phyloP scores from a whole-genome alignment of 305 asterid species.

The Fraxinus platypoda region DNA sequence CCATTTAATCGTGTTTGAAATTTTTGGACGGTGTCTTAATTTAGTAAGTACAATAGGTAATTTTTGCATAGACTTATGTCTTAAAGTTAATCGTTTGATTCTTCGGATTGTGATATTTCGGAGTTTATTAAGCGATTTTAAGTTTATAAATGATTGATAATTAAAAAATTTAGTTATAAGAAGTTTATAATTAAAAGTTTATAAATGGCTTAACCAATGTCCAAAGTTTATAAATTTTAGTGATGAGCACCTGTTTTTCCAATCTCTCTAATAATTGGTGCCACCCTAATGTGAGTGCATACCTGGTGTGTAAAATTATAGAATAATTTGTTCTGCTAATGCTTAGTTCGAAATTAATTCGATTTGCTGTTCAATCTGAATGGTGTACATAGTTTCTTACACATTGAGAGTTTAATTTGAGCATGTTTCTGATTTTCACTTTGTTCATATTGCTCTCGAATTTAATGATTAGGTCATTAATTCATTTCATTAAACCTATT shows the following conservation, averaged over 20 bases:
- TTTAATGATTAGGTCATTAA: neutral
- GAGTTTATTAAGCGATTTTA: too few relatives aligned
- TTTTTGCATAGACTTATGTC: neutral
- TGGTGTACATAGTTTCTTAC: neutral
- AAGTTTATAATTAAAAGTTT: too few relatives aligned
- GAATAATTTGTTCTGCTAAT: neutral
- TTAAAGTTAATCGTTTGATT: too few relatives aligned
- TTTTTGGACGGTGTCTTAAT: neutral
- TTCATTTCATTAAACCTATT: too few relatives aligned
- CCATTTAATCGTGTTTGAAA: neutral
- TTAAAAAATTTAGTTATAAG: too few relatives aligned
- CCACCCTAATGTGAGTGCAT: too few relatives aligned
- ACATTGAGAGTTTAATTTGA: neutral
- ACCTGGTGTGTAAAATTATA: too few relatives aligned
- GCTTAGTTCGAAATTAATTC: neutral
- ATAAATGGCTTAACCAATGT: too few relatives aligned
- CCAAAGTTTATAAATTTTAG: too few relatives aligned
- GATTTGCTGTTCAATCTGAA: neutral
- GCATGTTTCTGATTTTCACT: neutral
- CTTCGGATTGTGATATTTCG: neutral
- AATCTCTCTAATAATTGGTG: too few relatives aligned
- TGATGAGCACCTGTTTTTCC: too few relatives aligned
- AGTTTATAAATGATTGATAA: too few relatives aligned
- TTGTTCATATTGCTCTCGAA: neutral
- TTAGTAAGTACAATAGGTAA: neutral